These are phyloP conservation scores for Boletus sp. DNA, from an alignment of 768 basidiomycete genomes.

Conservation along the genomic window DNA sequence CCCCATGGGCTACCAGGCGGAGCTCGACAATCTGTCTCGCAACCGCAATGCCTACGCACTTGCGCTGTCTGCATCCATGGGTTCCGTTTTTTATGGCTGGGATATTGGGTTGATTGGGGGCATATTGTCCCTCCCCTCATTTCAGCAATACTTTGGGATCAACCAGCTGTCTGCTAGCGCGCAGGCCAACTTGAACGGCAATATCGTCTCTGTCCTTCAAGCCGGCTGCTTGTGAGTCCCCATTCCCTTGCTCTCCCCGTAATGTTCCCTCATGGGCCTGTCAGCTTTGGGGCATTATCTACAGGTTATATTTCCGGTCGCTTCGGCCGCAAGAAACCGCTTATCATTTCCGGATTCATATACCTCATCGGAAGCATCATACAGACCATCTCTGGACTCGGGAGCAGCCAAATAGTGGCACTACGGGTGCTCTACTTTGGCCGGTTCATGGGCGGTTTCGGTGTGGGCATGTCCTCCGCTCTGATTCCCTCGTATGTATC, in stretches of 20 bases:
- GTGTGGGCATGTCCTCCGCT: conserved; percentile 53
- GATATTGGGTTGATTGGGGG: conserved; percentile 51
- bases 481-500: conserved; percentile 51
- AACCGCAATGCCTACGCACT: conserved; percentile 47
- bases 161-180: conserved; percentile 36
- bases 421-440: conserved; percentile 43
- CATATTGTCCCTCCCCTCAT: conserved; percentile 43
- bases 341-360: conserved; percentile 43
- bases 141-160: conserved; percentile 47
- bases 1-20: conserved; percentile 26
- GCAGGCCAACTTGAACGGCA: conserved; percentile 43
- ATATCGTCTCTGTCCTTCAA: conserved; percentile 51
- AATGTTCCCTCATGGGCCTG: background rate
- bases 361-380: conserved; percentile 48
- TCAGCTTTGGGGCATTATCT: conserved; percentile 42
- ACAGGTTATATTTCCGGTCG: conserved; percentile 39
- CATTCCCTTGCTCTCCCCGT: background rate
- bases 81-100: conserved; percentile 49
- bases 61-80: conserved; percentile 43
- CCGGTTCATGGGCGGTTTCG: conserved; percentile 58
- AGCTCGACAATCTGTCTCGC: conserved; percentile 24
- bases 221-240: conserved; percentile 45
- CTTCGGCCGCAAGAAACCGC: conserved; percentile 46
- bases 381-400: conserved; percentile 43
- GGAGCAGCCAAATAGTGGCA: conserved; percentile 33